Base-by-base conservation (phyloP, 1,284 basidiomycete genomes). In the Leucoagaricus sp. region DNA sequence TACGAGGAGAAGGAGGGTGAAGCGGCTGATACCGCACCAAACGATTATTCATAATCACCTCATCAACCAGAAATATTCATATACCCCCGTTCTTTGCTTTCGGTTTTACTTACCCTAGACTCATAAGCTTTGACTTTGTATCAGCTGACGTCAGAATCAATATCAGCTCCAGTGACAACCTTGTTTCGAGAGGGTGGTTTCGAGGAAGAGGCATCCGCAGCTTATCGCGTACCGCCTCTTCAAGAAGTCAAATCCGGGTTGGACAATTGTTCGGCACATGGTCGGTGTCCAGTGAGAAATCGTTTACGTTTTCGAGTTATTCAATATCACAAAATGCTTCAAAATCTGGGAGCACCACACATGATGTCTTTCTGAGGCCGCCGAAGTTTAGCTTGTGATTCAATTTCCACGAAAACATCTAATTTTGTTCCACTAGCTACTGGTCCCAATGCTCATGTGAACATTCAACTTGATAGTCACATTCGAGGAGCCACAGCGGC, bases 1-100 rank as follows among this genome's bases (percentile, higher is more conserved):
- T 55, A 55, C 23, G 56, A 60, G 1, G 60, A 63, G 28, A 55
- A 60, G 1, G 60, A 63, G 28, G 53, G 60, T 23, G 57, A 57
- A 46, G 28, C 49, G 29, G 41, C 25, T 5, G 53, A 40, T 21
- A 34, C 9, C 45, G 45, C 50, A 26, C 34, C 58, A 38, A 31
- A 25, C 9, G 42, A 54, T 17, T 41, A 29, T 28, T 19, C 26
- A 40, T 53, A 25, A 46, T 28, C 13, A 12, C 15, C 21, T 12
- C 34, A 25, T 21, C 6, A 19, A 25, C 31, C 6, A 19, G 19
- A 2, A 21, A 33, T 36, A 21, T 13, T 21, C 21, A 23, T 21
- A 49, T 49, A 33, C 47, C 31, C 29, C 34, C 15, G 19, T 19
- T 15, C 21, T 13, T 21, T 33, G 47, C 21, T 19, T 25, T 49